These are phyloP conservation scores for Fonsecaea erecta DNA, from an alignment of 2,329 filamentous ascomycete species.

Conservation along the genomic window DNA sequence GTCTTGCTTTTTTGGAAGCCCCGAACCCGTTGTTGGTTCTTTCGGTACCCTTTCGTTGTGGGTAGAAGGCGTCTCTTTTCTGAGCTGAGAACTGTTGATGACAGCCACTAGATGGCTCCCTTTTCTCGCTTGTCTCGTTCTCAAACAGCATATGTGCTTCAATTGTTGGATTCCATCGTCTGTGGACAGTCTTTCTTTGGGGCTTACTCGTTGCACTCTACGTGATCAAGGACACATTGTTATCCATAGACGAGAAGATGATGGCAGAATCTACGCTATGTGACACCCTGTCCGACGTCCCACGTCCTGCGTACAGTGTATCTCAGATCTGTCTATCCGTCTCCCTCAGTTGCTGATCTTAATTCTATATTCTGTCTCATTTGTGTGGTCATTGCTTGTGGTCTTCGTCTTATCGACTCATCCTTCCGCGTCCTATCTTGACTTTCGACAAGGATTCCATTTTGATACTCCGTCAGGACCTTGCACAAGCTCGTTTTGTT, in stretches of 20 bases:
- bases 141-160: conserved; percentile 1
- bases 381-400: background rate
- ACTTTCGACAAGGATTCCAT: background rate
- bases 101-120: background rate
- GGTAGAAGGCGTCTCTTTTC: background rate
- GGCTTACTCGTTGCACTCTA: background rate
- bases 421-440: background rate
- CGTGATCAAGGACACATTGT: background rate
- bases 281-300: background rate
- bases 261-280: background rate
- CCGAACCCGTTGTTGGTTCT: background rate
- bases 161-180: background rate
- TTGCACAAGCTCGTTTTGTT: background rate
- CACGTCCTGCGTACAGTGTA: too few species aligned
- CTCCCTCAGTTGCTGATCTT: conserved; percentile 7
- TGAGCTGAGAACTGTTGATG: conserved; percentile 1
- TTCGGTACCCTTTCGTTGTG: background rate
- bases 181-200: background rate
- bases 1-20: background rate
- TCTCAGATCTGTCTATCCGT: background rate
- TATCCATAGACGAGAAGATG: conserved; percentile 1
- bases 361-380: conserved; percentile 1
- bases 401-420: conserved; percentile 4
- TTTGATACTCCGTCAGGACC: background rate
- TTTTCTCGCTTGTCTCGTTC: conserved; percentile 1